These are phyloP conservation scores for Terfezia claveryi DNA, from an alignment of 495 filamentous ascomycete species.

Conservation along the genomic window DNA sequence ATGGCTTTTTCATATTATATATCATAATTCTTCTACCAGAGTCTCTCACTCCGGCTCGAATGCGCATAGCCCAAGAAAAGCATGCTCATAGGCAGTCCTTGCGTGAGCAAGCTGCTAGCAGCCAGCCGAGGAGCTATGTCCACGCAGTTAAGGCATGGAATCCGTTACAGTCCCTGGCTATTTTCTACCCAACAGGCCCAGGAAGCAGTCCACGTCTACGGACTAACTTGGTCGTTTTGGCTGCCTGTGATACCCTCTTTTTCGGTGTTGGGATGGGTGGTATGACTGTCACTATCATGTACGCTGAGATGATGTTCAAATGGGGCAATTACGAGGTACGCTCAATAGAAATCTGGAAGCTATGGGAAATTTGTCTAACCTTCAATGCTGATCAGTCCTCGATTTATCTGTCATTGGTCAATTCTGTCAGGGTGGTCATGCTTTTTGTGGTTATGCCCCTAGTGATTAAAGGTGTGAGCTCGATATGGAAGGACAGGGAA, in stretches of 20 bases:
- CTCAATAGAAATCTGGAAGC: not conserved
- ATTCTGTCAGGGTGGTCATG: conserved; percentile 45
- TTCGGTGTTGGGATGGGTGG: conserved; percentile 67
- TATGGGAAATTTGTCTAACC: conserved; percentile 1
- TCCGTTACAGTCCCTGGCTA: conserved; percentile 43
- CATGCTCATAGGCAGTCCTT: conserved; percentile 21
- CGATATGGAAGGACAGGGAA: conserved; percentile 19
- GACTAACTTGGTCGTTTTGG: conserved; percentile 56
- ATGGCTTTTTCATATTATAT: conserved; percentile 45
- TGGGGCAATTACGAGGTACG: conserved; percentile 54
- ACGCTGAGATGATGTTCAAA: conserved; percentile 51
- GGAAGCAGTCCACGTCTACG: conserved; percentile 40
- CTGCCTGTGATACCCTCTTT: conserved; percentile 53
- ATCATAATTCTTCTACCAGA: conserved; percentile 56
- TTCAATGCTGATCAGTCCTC: conserved; percentile 23
- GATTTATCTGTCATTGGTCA: conserved; percentile 55
- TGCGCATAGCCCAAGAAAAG: conserved; percentile 44
- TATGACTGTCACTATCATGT: conserved; percentile 55
- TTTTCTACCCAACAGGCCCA: conserved; percentile 48
- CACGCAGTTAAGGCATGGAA: conserved; percentile 34
- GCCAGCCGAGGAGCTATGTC: conserved; percentile 16
- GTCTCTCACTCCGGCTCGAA: conserved; percentile 47
- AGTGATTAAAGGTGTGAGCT: conserved; percentile 46
- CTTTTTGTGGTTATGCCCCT: conserved; percentile 55
- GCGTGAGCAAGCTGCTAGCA: conserved; percentile 9